A percentile compares a stretch with the other conserved stretches of the same genome.
Evolutionary conservation across 306 rosid species (phyloP).

Genomic region (Cicer yamashitae): DNA sequence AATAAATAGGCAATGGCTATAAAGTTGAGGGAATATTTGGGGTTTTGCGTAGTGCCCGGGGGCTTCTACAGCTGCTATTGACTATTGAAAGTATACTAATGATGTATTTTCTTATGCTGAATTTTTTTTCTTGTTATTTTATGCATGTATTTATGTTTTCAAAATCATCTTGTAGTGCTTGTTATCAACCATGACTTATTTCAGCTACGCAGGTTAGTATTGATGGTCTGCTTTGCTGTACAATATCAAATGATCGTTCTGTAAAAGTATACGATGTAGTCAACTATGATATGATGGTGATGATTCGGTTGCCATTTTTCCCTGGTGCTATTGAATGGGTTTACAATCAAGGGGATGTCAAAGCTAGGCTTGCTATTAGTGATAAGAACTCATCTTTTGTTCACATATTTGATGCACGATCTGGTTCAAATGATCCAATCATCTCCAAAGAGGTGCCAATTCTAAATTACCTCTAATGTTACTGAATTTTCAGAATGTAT

Average conservation of each 20-base stretch:
- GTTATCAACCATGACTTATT: conserved; percentile 70
- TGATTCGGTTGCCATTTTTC: conserved; percentile 76
- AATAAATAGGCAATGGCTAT: background rate
- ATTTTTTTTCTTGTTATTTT: background rate
- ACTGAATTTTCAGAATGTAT: conserved; percentile 8
- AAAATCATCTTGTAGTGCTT: conserved; percentile 36
- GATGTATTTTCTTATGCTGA: background rate
- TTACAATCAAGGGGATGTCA: conserved; percentile 94
- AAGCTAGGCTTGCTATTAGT: conserved; percentile 86
- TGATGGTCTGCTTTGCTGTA: conserved; percentile 97
- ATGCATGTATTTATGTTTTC: conserved; percentile 31
- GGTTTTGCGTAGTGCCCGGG: background rate
- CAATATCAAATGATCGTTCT: conserved; percentile 84
- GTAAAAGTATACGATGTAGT: conserved; percentile 96
- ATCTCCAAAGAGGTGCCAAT: conserved; percentile 75
- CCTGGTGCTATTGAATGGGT: conserved; percentile 99
- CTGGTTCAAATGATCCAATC: conserved; percentile 89
- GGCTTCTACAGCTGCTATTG: background rate
- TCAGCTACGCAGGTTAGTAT: conserved; percentile 89
- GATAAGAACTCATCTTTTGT: conserved; percentile 78
- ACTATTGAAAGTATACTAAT: conserved; percentile 8
- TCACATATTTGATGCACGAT: conserved; percentile 84
- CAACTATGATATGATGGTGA: conserved; percentile 98
- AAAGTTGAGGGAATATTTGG: background rate
- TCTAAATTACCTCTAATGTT: conserved; percentile 33